A percentile compares a stretch with the other conserved stretches of the same genome.
Conservation (phyloP, 352 stramenopile genomes). For the Phytophthora ramorum region DNA sequence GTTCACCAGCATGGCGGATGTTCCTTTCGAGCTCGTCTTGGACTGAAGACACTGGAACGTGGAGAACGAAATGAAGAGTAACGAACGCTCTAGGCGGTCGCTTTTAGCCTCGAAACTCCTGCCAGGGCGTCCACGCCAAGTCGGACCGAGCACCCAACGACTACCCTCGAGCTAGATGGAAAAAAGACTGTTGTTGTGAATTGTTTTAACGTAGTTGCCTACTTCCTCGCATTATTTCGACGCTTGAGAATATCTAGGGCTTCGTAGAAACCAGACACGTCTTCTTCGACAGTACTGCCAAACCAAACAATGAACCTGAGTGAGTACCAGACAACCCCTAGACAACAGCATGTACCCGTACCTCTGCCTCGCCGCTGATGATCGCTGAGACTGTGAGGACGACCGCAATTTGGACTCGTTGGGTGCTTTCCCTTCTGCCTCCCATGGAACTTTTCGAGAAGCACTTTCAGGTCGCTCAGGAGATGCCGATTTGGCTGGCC, state of each 20-base stretch:
- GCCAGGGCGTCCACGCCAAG: not conserved
- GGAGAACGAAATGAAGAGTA: conserved; percentile 1
- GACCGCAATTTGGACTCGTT: conserved; percentile 9
- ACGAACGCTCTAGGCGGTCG: conserved; percentile 4
- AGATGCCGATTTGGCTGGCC: conserved; percentile 34
- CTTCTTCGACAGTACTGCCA: conserved; percentile 68
- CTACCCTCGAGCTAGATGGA: no score
- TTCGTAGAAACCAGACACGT: conserved; percentile 82
- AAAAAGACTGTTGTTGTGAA: no score
- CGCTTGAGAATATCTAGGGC: conserved; percentile 79
- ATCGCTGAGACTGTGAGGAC: conserved; percentile 16
- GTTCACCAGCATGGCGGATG: conserved; percentile 58
- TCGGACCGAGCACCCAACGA: no score
- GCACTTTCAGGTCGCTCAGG: conserved; percentile 34
- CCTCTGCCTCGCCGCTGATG: conserved; percentile 35
- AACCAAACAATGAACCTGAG: conserved; percentile 1
- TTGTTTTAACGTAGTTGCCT: conserved; percentile 4
- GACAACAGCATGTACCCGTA: conserved; percentile 15
- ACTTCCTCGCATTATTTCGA: conserved; percentile 44
- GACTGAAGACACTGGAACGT: not conserved
- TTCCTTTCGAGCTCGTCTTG: not conserved
- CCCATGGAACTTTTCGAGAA: conserved; percentile 6
- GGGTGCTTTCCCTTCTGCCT: conserved; percentile 12
- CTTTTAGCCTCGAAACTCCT: conserved; percentile 19
- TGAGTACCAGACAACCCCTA: not conserved